phyloP scores from a whole-genome alignment of 108 stramenopile genomes.

The Conticribra guillardii region DNA sequence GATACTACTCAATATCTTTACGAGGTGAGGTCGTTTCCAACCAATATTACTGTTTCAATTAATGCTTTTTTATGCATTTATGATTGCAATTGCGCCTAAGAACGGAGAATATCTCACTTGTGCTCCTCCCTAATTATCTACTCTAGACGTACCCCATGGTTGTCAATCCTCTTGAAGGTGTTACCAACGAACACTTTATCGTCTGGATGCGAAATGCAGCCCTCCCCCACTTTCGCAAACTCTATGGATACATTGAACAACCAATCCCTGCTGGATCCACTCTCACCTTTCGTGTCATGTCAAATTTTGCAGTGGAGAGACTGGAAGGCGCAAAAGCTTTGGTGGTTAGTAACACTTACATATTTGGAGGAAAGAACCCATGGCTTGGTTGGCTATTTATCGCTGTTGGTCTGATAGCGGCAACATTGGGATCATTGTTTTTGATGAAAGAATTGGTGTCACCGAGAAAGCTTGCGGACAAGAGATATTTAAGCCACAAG shows the following conservation, averaged over 20 bases:
- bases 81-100: too few species aligned
- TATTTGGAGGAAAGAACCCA: conserved; percentile 92
- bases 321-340: conserved; percentile 89
- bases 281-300: conserved; percentile 75
- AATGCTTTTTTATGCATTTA: too few species aligned
- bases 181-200: conserved; percentile 96
- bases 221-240: conserved; percentile 93
- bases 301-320: conserved; percentile 89
- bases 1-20: conserved; percentile 83
- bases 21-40: conserved; percentile 17
- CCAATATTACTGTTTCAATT: too few species aligned
- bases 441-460: conserved; percentile 74
- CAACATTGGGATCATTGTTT: conserved; percentile 83
- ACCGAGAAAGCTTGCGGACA: conserved; percentile 90
- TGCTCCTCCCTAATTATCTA: too few species aligned
- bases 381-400: conserved; percentile 87
- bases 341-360: conserved; percentile 80
- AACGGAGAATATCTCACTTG: too few species aligned
- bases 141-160: conserved; percentile 79
- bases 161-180: conserved; percentile 88
- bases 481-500: conserved; percentile 89
- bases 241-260: conserved; percentile 94
- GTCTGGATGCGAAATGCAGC: conserved; percentile 99
- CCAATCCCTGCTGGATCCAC: conserved; percentile 74
- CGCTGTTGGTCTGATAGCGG: conserved; percentile 78